Base-by-base conservation (phyloP, 805 yeast genomes). In the Lipomyces kockii region DNA sequence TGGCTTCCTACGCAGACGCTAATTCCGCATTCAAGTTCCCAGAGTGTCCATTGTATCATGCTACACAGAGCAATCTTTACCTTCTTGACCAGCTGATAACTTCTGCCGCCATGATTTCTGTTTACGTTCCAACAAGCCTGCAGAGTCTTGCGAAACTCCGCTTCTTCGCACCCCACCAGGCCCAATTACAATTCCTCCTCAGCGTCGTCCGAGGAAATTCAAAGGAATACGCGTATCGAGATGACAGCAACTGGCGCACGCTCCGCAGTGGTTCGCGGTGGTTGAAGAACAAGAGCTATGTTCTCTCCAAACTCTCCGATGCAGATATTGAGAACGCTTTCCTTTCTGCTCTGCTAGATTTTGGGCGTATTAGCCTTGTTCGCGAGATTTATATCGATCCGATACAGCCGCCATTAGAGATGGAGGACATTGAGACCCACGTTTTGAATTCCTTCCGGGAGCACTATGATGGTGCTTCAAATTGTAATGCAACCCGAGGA, bases 381-480 rank as follows among this genome's bases (percentile, higher is more conserved):
- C 58, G 64, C 27, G 66, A 67, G 51, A 63, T 52, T 17, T 64
- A 59, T 39, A 63, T 51, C 17, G 66, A 25, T 25, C 71, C 54
- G 63, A 63, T 60, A 52, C 63, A 17, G 22, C 69, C 57, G 60
- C 74, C 65, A 58, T 70, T 25, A 52, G 46, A 8, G 62, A 34
- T 51, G 62, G 56, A n/a, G n/a, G 67, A 62, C 51, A 20, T 70
- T 25, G 71, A 63, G 20, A 43, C 37, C 57, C 69, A 69, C 61
- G 67, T 72, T 2, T 55, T 75, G 56, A 61, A 61, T 2, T 67
- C 75, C 20, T 83, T 83, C 63, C 80, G 84, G 81, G 76, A 77
- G 43, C 80, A 80, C 63, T 83, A 79, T 70, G 82, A 83, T 60
- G 74, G 73, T 43, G 84, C 85, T 0, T 73, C 84, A 0, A 82